A percentile compares a stretch with the other conserved stretches of the same genome.
Evolutionary conservation across 345 rosid species (phyloP).

Genomic region (Moricandia moricandioides): DNA sequence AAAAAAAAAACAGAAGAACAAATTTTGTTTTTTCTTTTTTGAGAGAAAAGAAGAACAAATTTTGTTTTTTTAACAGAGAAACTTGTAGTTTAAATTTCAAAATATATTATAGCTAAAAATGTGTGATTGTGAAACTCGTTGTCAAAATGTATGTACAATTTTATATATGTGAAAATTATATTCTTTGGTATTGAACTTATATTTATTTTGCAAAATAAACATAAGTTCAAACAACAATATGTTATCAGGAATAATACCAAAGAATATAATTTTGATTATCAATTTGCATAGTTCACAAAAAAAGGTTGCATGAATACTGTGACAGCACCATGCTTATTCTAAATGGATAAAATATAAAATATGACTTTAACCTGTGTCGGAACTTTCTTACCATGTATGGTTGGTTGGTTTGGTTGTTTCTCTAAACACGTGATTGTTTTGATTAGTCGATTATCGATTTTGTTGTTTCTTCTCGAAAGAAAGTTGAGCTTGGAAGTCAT

Average conservation of each 20-base stretch:
- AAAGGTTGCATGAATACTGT: no score
- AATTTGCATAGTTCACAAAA: not conserved
- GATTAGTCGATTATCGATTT: not conserved
- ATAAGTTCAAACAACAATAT: not conserved
- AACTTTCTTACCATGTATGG: not conserved
- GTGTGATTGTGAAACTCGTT: no score
- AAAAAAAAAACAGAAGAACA: no score
- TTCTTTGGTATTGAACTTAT: no score
- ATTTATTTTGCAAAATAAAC: not conserved
- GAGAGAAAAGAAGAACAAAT: no score
- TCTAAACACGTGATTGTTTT: slow-evolving; percentile 6
- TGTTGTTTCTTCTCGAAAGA: not conserved
- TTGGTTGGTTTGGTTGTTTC: not conserved
- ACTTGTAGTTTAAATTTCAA: not conserved
- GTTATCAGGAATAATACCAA: not conserved
- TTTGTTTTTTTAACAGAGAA: no score
- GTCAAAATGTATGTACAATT: no score
- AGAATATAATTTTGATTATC: not conserved
- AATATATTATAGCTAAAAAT: not conserved
- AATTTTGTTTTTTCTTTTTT: no score
- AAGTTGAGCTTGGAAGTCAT: not conserved
- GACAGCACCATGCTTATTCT: not conserved
- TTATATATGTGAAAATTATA: no score
- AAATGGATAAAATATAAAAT: not conserved
- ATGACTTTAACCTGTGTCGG: not conserved